Conservation (phyloP, 1,139 yeast species). For the Lipomyces yarrowii region DNA sequence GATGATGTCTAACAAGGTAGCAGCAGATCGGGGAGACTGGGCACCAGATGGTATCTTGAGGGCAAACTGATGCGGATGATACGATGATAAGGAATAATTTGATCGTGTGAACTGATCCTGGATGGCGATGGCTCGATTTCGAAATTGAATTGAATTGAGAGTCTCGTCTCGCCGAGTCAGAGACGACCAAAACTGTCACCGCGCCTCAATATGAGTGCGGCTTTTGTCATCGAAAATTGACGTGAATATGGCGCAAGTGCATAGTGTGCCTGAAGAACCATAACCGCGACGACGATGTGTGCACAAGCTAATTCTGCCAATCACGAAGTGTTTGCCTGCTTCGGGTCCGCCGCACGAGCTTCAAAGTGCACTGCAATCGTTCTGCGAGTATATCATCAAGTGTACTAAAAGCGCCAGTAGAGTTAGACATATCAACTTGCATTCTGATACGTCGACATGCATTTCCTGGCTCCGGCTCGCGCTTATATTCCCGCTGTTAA, state of each 20-base stretch:
- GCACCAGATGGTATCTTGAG: background rate
- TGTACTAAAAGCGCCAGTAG: background rate
- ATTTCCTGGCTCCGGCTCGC: constrained; percentile 16
- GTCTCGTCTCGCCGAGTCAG: background rate
- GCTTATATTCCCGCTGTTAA: constrained; percentile 12
- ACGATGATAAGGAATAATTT: background rate
- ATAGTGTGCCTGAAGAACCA: background rate
- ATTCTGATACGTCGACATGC: constrained; percentile 6
- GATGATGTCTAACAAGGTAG: background rate
- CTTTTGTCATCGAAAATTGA: background rate
- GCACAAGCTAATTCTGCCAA: constrained; percentile 11
- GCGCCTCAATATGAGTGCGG: background rate
- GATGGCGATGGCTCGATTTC: background rate
- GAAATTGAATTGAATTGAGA: background rate
- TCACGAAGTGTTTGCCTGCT: constrained; percentile 11
- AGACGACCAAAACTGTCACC: background rate
- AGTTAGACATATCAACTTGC: background rate
- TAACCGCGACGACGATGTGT: background rate
- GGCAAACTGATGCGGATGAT: background rate
- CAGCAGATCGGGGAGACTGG: background rate
- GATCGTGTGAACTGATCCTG: background rate
- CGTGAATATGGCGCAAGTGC: background rate
- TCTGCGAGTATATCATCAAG: background rate
- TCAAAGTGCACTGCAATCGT: background rate
- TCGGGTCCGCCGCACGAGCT: background rate